Percentiles rank a stretch among this genome's conserved stretches.
These are phyloP conservation scores for Kodamaea jinghongensis DNA, from an alignment of 805 yeast genomes.

Conservation along the genomic window DNA sequence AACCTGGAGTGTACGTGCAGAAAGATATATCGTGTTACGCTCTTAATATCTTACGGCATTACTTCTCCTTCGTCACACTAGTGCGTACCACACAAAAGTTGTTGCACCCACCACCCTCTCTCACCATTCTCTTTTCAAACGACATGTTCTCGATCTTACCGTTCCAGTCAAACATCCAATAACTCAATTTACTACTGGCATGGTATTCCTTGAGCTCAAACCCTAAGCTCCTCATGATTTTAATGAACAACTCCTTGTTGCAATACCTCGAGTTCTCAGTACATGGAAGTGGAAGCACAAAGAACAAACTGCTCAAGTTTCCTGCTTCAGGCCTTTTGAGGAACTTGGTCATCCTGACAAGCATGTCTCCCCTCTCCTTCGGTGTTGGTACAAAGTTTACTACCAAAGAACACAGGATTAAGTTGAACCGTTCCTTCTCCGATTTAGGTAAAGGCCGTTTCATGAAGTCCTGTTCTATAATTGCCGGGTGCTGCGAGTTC, in stretches of 20 bases:
- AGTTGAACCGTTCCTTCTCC: conserved; percentile 49
- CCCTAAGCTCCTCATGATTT: conserved; percentile 61
- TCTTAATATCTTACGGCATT: no score
- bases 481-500: conserved; percentile 72
- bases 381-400: conserved; percentile 84
- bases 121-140: conserved; percentile 47
- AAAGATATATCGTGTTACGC: no score
- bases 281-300: conserved; percentile 90
- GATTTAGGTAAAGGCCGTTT: conserved; percentile 56
- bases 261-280: conserved; percentile 78
- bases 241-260: conserved; percentile 38
- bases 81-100: conserved; percentile 59
- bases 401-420: conserved; percentile 83
- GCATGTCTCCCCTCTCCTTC: conserved; percentile 72
- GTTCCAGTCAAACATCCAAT: conserved; percentile 60
- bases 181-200: conserved; percentile 69
- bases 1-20: no score
- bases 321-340: conserved; percentile 34
- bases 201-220: conserved; percentile 46
- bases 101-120: conserved; percentile 59
- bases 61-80: no score
- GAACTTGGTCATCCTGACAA: conserved; percentile 55
- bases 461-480: conserved; percentile 82
- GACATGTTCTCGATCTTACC: conserved; percentile 21
- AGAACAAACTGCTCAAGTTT: conserved; percentile 49